phyloP scores from a whole-genome alignment of 2,329 filamentous ascomycete species.

The Botryosphaeria dothidea region DNA sequence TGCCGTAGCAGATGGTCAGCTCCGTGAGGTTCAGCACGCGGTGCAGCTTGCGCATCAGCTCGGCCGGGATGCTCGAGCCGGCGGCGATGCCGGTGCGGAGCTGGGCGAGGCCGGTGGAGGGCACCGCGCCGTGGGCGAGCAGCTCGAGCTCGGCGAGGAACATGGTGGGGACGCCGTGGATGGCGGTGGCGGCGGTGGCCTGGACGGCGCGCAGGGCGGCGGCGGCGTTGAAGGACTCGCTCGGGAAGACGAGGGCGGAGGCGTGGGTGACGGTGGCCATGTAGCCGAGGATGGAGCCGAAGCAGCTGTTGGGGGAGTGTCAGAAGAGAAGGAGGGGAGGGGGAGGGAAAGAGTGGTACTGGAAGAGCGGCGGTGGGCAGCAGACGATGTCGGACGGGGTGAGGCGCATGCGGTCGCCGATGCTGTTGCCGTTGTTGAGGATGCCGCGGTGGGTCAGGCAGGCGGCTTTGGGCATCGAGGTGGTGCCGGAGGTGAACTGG shows the following conservation, averaged over 20 bases:
- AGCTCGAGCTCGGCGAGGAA: constrained; percentile 85
- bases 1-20: constrained; percentile 92
- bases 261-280: constrained; percentile 91
- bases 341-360: constrained; percentile 32
- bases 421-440: constrained; percentile 86
- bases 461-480: constrained; percentile 85
- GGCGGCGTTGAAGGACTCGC: constrained; percentile 80
- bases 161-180: constrained; percentile 95
- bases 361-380: constrained; percentile 60
- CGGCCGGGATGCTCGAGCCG: constrained; percentile 78
- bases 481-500: constrained; percentile 97
- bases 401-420: constrained; percentile 83
- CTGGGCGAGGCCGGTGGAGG: constrained; percentile 56
- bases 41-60: constrained; percentile 77
- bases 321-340: constrained; percentile 4
- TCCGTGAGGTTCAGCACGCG: constrained; percentile 73
- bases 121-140: constrained; percentile 55
- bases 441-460: constrained; percentile 85
- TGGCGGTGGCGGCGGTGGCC: constrained; percentile 63
- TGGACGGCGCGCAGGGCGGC: constrained; percentile 68
- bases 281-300: constrained; percentile 88
- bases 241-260: constrained; percentile 79
- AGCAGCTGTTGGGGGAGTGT: constrained; percentile 57
- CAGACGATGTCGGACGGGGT: constrained; percentile 68
- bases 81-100: constrained; percentile 90